Conservation (phyloP, 805 yeast genomes). For the Hanseniaspora pseudoguilliermondii region DNA sequence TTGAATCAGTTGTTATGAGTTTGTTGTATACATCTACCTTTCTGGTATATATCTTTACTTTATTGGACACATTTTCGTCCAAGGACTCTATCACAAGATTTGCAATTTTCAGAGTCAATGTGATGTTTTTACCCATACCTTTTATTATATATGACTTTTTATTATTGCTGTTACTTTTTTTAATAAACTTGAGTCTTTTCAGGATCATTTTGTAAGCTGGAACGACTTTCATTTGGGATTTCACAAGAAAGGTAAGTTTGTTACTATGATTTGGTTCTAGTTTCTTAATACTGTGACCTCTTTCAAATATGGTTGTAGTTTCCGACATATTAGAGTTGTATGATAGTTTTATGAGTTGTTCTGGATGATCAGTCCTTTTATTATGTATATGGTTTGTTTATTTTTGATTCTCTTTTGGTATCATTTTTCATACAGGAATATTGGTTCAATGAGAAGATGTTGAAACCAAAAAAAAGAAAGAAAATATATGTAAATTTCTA, state of each 20-base stretch:
- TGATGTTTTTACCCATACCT: slow-evolving; percentile 10
- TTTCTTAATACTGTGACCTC: slow-evolving; percentile 78
- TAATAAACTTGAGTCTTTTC: slow-evolving; percentile 17
- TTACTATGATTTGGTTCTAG: slow-evolving; percentile 46
- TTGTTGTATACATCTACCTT: slow-evolving; percentile 7
- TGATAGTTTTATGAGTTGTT: background rate
- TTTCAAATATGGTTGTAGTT: slow-evolving; percentile 33
- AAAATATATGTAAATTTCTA: too few relatives aligned
- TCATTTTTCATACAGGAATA: background rate
- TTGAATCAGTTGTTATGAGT: background rate
- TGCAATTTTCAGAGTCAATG: slow-evolving; percentile 1
- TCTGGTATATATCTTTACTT: slow-evolving; percentile 3
- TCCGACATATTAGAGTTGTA: background rate
- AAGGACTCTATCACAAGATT: slow-evolving; percentile 1
- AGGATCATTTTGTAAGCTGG: slow-evolving; percentile 10
- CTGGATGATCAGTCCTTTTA: background rate
- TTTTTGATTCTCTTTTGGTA: too few relatives aligned
- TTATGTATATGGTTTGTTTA: too few relatives aligned
- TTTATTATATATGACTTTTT: slow-evolving; percentile 4
- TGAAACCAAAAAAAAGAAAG: too few relatives aligned
- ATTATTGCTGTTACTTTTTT: background rate
- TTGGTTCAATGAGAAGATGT: background rate
- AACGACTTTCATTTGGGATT: slow-evolving; percentile 7
- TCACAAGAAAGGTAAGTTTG: slow-evolving; percentile 1
- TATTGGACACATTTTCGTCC: background rate